Conservation (phyloP, 306 rosid genomes). For the Pterocarpus macrocarpus region DNA sequence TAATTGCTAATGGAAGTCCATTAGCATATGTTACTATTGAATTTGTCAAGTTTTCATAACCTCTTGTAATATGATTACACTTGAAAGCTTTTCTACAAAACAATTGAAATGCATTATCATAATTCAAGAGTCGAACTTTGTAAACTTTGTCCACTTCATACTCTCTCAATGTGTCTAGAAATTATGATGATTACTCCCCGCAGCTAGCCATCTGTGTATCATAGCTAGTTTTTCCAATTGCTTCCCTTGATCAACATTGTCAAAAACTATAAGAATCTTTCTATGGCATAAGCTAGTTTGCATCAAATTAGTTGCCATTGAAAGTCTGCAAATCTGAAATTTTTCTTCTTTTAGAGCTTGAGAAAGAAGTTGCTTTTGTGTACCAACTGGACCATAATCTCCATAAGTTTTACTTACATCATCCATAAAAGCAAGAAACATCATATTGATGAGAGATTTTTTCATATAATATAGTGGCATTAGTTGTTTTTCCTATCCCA, state of each 20-base stretch:
- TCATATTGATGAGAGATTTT: conserved; percentile 9
- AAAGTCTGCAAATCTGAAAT: background rate
- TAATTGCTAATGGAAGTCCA: conserved; percentile 40
- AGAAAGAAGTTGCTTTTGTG: conserved; percentile 12
- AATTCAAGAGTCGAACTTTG: background rate
- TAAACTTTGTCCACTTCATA: background rate
- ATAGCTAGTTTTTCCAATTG: conserved; percentile 10
- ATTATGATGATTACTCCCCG: conserved; percentile 37
- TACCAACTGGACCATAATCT: background rate
- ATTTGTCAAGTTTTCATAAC: background rate
- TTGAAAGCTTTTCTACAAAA: conserved; percentile 38
- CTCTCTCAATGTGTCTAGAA: conserved; percentile 20
- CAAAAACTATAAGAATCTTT: conserved; percentile 7
- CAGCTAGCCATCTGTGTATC: background rate
- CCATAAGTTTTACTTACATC: background rate
- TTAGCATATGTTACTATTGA: background rate
- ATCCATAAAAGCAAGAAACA: conserved; percentile 12
- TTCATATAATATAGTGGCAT: background rate
- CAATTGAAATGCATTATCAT: background rate
- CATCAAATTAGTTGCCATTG: background rate
- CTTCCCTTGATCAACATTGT: conserved; percentile 7
- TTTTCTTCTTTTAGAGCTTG: background rate
- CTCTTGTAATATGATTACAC: background rate
- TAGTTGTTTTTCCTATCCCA: conserved; percentile 47
- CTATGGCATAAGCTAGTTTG: background rate